Percentiles rank a stretch among this genome's conserved stretches.
Evolutionary conservation across 306 rosid species (phyloP).

Genomic region (Fragaria iinumae): DNA sequence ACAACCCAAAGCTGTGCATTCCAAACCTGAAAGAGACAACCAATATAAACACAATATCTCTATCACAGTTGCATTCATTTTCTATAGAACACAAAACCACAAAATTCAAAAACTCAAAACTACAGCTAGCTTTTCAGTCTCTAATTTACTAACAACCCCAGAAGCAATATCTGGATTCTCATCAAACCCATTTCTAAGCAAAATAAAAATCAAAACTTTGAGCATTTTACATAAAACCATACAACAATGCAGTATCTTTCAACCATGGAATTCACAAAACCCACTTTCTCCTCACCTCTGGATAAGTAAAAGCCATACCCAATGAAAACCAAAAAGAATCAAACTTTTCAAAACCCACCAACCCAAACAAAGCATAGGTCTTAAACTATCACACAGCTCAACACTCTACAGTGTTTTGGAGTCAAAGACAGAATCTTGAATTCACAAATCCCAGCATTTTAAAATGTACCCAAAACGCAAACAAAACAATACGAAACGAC

Average conservation of each 20-base stretch:
- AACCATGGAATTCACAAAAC: conserved; percentile 15
- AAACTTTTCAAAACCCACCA: conserved; percentile 3
- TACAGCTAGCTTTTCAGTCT: not conserved
- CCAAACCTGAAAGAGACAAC: conserved; percentile 20
- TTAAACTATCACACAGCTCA: conserved; percentile 17
- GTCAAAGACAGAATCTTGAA: conserved; percentile 43
- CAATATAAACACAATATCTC: conserved; percentile 7
- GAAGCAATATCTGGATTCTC: not conserved
- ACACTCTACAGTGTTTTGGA: conserved; percentile 7
- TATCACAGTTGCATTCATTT: not conserved
- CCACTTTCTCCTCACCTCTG: conserved; percentile 26
- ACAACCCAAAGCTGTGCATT: conserved; percentile 16
- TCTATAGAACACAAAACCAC: not conserved
- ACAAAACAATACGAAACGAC: conserved; percentile 42
- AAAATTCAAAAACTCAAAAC: not conserved
- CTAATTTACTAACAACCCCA: not conserved
- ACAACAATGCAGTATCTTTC: conserved; percentile 33
- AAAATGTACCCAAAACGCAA: not conserved
- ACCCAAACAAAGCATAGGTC: not conserved
- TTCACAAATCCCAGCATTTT: conserved; percentile 24
- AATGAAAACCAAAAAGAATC: not conserved
- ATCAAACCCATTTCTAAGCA: not conserved
- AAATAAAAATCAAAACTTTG: conserved; percentile 5
- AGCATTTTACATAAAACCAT: conserved; percentile 13
- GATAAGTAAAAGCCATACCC: conserved; percentile 22